Evolutionary conservation across 1,139 yeast genomes (phyloP), one percentile per base, ranked within the genome.

Genomic region (Pichia sp.): DNA sequence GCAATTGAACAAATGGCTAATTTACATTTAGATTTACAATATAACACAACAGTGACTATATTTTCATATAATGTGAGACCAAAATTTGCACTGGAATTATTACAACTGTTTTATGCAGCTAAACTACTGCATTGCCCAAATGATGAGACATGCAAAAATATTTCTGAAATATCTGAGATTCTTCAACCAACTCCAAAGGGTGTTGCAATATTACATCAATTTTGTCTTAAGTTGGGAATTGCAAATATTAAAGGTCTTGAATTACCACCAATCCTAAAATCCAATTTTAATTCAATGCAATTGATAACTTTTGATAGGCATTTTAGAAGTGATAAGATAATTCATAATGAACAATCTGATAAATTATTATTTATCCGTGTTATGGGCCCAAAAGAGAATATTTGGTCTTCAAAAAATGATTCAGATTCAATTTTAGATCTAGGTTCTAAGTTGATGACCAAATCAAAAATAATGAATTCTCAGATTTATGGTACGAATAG

Each of bases 101-200:
- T 89, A 9, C 68, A 67, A 34, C 66, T 71, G 29, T 87, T 86
- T 61, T 79, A 80, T 70, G 70, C 70, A 1, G 86, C 94, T 0
- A 82, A 80, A 52, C 67, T 89, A 5, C 57, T 90, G 9, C 96
- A 89, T 61, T 78, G 81, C 29, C 96, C 96, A 0, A 76, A 78
- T 7, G 90, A 85, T 56, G 72, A 94, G 57, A 83, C 94, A 0
- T 62, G 81, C 46, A 56, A 64, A n/a, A 67, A 61, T 42, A 73
- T 81, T 2, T 74, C 74, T 48, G 28, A n/a, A 65, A 60, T 3
- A 62, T 67, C 42, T 1, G 67, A 71, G 0, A 49, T 69, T 3
- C 62, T 89, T 35, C 97, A 90, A 59, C 95, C 96, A 5, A 88
- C 97, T 0, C 92, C 97, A 0, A 92, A 92, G 61, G 98, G 97